Percentiles rank a stretch among this genome's conserved stretches.
phyloP scores from a whole-genome alignment of 345 rosid species.

The Xanthoceras sorbifolium region DNA sequence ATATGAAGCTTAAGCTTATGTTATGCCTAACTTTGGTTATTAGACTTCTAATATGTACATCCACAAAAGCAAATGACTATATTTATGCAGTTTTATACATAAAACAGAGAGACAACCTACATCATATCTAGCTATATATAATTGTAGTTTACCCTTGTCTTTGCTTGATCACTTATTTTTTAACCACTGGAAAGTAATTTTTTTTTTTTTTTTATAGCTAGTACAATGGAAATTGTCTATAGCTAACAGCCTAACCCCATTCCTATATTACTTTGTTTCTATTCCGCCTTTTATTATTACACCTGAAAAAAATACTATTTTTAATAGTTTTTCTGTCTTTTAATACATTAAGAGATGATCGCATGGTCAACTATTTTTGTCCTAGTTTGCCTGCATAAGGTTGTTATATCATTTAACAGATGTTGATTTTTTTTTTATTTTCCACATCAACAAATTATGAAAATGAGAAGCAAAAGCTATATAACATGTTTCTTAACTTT shows the following conservation, averaged over 20 bases:
- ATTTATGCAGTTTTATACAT: background rate
- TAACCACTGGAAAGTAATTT: background rate
- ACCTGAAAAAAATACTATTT: background rate
- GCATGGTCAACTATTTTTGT: background rate
- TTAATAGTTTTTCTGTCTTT: background rate
- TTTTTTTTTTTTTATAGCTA: background rate
- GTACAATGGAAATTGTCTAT: background rate
- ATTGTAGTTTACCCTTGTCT: background rate
- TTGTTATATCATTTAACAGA: background rate
- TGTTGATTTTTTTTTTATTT: background rate
- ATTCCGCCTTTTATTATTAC: background rate
- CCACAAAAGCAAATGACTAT: background rate
- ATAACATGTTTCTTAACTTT: conserved; percentile 9
- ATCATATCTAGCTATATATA: background rate
- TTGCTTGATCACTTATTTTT: background rate
- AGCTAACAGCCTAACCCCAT: background rate
- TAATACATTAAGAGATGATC: background rate
- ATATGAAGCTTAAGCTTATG: background rate
- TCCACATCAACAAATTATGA: background rate
- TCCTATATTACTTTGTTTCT: background rate
- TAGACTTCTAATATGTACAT: background rate
- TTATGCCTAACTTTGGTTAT: background rate
- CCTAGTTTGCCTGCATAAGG: background rate
- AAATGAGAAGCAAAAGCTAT: background rate
- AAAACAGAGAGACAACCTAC: background rate